These are phyloP conservation scores for Mortierella sp. DNA, from an alignment of 371 early-diverging fungal species.

Conservation along the genomic window DNA sequence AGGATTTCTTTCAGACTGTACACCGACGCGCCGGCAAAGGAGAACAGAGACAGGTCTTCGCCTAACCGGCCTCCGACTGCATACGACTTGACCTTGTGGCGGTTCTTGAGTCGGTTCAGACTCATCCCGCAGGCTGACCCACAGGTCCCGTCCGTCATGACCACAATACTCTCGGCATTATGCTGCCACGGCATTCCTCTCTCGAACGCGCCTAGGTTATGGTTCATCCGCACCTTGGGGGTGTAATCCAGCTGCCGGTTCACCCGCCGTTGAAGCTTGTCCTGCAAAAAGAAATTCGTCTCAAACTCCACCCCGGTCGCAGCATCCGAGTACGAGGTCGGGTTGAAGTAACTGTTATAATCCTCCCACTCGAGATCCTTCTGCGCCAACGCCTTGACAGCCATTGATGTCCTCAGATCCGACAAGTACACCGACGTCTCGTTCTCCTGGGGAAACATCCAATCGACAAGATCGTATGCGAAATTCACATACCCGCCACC, in stretches of 20 bases:
- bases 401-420: conserved; percentile 39
- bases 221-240: conserved; percentile 34
- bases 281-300: conserved; percentile 43
- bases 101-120: conserved; percentile 54
- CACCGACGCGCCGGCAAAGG: conserved; percentile 49
- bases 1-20: conserved; percentile 31
- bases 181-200: conserved; percentile 53
- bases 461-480: conserved; percentile 53
- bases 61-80: conserved; percentile 36
- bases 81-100: conserved; percentile 42
- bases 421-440: conserved; percentile 41
- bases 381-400: conserved; percentile 44
- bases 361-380: conserved; percentile 24
- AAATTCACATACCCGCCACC: conserved; percentile 54
- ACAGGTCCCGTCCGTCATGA: conserved; percentile 50
- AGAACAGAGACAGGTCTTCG: conserved; percentile 45
- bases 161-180: conserved; percentile 32
- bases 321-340: conserved; percentile 31
- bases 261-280: conserved; percentile 18
- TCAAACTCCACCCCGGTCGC: conserved; percentile 8
- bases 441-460: conserved; percentile 48
- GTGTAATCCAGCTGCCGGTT: conserved; percentile 20
- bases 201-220: conserved; percentile 31
- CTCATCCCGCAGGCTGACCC: conserved; percentile 56
- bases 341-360: conserved; percentile 38